These are phyloP conservation scores for Wickerhamiella alocasiicola DNA, from an alignment of 805 yeast species.

Conservation along the genomic window DNA sequence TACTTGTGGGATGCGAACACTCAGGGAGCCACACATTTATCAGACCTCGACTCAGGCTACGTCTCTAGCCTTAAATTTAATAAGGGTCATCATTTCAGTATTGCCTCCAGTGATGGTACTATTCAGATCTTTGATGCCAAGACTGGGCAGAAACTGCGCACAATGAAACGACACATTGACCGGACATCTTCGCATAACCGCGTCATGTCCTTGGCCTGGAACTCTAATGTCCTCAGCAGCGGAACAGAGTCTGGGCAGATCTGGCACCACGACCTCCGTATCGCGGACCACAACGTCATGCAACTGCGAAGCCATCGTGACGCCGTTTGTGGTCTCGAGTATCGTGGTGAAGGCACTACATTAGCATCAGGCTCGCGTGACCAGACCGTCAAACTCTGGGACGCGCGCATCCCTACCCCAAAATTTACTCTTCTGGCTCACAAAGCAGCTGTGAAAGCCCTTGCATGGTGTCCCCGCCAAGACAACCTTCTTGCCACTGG, in stretches of 20 bases:
- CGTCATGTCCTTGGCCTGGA: conserved; percentile 78
- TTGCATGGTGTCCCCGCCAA: conserved; percentile 90
- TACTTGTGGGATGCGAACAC: conserved; percentile 87
- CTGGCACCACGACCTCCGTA: conserved; percentile 79
- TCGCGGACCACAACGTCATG: conserved; percentile 59
- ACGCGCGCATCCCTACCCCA: conserved; percentile 57
- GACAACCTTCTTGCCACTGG: conserved; percentile 81
- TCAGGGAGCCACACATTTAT: conserved; percentile 58
- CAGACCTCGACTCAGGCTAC: conserved; percentile 28
- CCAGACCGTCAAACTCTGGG: conserved; percentile 88
- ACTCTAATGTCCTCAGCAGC: conserved; percentile 63
- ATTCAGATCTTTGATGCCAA: conserved; percentile 93
- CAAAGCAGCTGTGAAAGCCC: conserved; percentile 89
- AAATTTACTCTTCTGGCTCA: conserved; percentile 66
- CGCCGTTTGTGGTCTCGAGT: conserved; percentile 85
- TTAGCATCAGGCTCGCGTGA: conserved; percentile 92
- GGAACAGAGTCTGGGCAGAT: conserved; percentile 81
- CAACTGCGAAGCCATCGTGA: conserved; percentile 59
- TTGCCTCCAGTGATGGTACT: conserved; percentile 73
- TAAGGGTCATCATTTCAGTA: conserved; percentile 75
- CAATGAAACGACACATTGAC: conserved; percentile 56
- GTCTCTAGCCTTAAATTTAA: conserved; percentile 81
- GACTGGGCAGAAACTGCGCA: conserved; percentile 55
- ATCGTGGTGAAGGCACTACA: conserved; percentile 73
- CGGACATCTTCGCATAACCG: conserved; percentile 31